Evolutionary conservation across 306 rosid genomes (phyloP).

Genomic region (Rubus idaeus): DNA sequence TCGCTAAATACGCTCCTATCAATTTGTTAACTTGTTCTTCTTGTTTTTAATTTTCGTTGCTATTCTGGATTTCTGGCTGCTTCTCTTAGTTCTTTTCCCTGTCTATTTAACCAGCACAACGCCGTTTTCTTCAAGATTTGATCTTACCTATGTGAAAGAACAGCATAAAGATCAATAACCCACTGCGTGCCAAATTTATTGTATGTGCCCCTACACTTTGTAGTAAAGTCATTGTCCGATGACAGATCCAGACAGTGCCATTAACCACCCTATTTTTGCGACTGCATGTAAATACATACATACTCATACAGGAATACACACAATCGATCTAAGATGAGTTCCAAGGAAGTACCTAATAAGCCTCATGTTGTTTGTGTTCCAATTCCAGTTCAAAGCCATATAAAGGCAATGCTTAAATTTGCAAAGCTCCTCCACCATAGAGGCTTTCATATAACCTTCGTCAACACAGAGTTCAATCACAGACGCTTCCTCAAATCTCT

Average conservation of each 20-base stretch:
- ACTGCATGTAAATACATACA: background rate
- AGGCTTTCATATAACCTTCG: constrained; percentile 24
- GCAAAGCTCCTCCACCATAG: constrained; percentile 25
- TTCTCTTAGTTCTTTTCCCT: background rate
- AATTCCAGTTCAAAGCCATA: constrained; percentile 10
- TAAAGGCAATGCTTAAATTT: constrained; percentile 19
- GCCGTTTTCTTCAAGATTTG: background rate
- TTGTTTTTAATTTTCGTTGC: background rate
- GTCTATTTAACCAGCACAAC: background rate
- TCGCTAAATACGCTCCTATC: too few relatives aligned
- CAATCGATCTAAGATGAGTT: background rate
- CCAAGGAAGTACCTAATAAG: background rate
- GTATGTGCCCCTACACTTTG: background rate
- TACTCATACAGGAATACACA: background rate
- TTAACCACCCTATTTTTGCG: background rate
- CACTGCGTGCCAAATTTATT: background rate
- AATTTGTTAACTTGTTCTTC: background rate
- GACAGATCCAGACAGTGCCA: background rate
- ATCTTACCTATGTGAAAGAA: background rate
- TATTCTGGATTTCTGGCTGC: background rate
- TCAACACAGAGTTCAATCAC: constrained; percentile 24
- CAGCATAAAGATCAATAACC: background rate
- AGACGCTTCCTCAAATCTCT: background rate
- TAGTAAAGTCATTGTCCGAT: background rate
- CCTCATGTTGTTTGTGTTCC: constrained; percentile 26